Evolutionary conservation across 495 filamentous ascomycete genomes (phyloP), one percentile per base, ranked within the genome.

Genomic region (Aspergillus affinis): DNA sequence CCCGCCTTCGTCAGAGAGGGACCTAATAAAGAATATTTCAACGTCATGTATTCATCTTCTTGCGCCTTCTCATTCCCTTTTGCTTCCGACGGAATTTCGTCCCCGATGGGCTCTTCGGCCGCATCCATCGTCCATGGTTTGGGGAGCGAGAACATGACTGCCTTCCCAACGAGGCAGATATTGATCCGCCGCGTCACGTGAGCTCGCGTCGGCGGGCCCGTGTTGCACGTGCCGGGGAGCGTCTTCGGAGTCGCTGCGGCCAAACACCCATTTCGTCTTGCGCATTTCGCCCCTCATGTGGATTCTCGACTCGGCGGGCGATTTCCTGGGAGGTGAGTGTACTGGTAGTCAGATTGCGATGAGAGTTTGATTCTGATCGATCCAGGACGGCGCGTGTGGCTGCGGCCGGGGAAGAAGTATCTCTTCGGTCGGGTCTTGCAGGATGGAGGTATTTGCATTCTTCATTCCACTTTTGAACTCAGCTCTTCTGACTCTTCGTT

Each of bases 1-100:
- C 94, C 94, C 27, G 93, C 89, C 74, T 98, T 98, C 26, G 91
- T 93, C 58, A 98, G 75, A 6, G 93, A 97, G 0, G 94, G 94
- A 1, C 94, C 94, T n/a, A 98, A 81, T 2, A 98, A 81, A 41
- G 79, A 76, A 73, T 88, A 87, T 64, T 87, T 89, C 54, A 89
- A 72, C 6, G 81, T 84, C 30, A 82, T 75, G 61, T 82, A 79
- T 48, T 81, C 69, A 19, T 69, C 64, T 0, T 57, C 54, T 4
- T 20, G 48, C 15, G 55, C 19, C 41, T n/a, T 29, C 4, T n/a
- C 41, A 6, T 45, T 44, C n/a, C 5, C 26, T 10, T 12, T 44
- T 8, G 20, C 52, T 44, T n/a, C n/a, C 6, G 29, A 20, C 49
- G n/a, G 49, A 20, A 26, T 26, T 26, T 46, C 44, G 2, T 46